phyloP scores from a whole-genome alignment of 176 grass and related monocot genomes.

The Oryza officinalis region DNA sequence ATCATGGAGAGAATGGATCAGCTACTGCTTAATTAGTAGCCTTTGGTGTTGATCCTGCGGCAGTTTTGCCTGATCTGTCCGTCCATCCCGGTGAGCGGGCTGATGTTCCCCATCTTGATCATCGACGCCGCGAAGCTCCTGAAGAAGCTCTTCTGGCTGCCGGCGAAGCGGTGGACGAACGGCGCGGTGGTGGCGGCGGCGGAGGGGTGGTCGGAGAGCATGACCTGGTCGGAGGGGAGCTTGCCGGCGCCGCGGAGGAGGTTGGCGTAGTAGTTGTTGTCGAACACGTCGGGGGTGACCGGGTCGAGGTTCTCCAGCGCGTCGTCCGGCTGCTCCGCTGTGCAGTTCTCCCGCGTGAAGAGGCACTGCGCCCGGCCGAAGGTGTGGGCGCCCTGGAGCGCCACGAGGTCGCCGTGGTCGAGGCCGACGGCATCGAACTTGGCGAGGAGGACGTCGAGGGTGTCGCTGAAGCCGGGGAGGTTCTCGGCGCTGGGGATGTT shows the following conservation, averaged over 20 bases:
- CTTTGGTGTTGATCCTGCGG: slow-evolving; percentile 32
- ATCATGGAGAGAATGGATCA: too few species aligned
- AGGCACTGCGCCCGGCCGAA: slow-evolving; percentile 50
- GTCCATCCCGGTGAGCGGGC: slow-evolving; percentile 29
- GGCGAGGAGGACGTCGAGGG: background rate
- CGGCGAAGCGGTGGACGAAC: slow-evolving; percentile 20
- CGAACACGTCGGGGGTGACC: slow-evolving; percentile 46
- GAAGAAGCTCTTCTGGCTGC: slow-evolving; percentile 45
- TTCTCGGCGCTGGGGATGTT: slow-evolving; percentile 31
- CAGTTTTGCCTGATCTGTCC: slow-evolving; percentile 57
- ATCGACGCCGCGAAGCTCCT: slow-evolving; percentile 43
- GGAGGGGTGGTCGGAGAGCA: slow-evolving; percentile 20
- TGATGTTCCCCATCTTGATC: slow-evolving; percentile 68
- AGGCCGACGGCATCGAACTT: slow-evolving; percentile 53
- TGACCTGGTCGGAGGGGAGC: slow-evolving; percentile 54
- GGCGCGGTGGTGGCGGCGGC: background rate
- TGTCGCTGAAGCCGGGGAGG: slow-evolving; percentile 43
- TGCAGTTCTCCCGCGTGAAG: slow-evolving; percentile 34
- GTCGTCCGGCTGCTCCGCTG: background rate
- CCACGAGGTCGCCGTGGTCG: slow-evolving; percentile 46
- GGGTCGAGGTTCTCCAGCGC: slow-evolving; percentile 50
- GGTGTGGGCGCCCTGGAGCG: slow-evolving; percentile 67
- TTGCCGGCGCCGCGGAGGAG: slow-evolving; percentile 24
- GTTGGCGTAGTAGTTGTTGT: slow-evolving; percentile 55
- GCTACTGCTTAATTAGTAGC: background rate